Percentiles rank a stretch among this genome's conserved stretches.
Evolutionary conservation across 441 rosid genomes (phyloP).

Genomic region (Rhodomyrtus psidioides): DNA sequence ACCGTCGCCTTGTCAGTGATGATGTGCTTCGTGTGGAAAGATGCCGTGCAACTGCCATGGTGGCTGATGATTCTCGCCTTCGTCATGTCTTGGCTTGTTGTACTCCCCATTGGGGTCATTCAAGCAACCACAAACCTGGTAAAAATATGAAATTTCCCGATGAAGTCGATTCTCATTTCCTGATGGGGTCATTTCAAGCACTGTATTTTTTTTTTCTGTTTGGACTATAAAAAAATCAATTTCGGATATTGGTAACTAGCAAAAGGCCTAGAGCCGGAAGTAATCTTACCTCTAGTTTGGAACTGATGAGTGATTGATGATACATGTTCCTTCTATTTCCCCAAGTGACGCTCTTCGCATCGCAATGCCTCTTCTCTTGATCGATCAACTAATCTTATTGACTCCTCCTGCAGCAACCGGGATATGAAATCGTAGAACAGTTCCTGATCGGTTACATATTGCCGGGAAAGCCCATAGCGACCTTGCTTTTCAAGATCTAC

Average conservation of each 20-base stretch:
- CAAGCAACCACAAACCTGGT: conserved; percentile 1
- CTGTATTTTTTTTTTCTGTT: background rate
- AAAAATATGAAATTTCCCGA: background rate
- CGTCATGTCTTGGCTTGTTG: background rate
- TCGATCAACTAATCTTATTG: background rate
- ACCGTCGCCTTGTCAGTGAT: background rate
- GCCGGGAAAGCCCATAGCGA: background rate
- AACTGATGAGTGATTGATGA: too few relatives aligned
- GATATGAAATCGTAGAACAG: background rate
- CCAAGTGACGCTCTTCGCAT: too few relatives aligned
- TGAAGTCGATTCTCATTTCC: background rate
- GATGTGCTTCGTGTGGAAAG: background rate
- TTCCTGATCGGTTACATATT: background rate
- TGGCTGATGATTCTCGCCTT: background rate
- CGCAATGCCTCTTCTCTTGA: too few relatives aligned
- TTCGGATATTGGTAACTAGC: too few relatives aligned
- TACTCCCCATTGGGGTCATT: background rate
- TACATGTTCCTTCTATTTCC: too few relatives aligned
- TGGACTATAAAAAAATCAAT: too few relatives aligned
- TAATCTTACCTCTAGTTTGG: too few relatives aligned
- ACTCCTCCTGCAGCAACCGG: background rate
- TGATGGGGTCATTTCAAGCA: background rate
- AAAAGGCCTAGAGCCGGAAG: too few relatives aligned
- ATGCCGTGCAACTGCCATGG: background rate
- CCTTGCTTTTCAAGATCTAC: background rate